phyloP scores from a whole-genome alignment of 2,329 filamentous ascomycete species.

The Calonectria pseudoturangicola region DNA sequence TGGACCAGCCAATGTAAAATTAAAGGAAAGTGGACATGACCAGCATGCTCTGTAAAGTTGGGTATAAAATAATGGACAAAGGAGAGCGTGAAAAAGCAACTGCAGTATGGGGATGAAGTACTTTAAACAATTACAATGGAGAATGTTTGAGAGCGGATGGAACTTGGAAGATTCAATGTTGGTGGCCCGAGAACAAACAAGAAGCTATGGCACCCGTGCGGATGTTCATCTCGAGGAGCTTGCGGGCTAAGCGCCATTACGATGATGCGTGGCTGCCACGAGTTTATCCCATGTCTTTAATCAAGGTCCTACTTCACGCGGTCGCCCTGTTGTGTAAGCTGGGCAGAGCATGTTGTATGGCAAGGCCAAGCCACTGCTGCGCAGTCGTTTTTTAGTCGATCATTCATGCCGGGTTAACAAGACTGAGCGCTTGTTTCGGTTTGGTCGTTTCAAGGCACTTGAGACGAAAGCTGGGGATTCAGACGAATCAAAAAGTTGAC shows the following conservation, averaged over 20 bases:
- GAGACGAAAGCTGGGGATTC: neutral
- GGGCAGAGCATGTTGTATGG: too few species aligned
- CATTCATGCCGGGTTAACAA: neutral
- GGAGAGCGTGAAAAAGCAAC: neutral
- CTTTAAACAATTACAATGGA: neutral
- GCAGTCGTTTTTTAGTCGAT: neutral
- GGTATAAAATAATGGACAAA: constrained; percentile 4
- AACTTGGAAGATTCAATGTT: neutral
- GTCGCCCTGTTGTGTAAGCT: too few species aligned
- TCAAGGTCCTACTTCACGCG: neutral
- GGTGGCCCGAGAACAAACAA: constrained; percentile 2
- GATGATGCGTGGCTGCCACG: neutral
- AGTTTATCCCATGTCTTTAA: neutral
- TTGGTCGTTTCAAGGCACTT: neutral
- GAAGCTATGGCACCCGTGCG: constrained; percentile 18
- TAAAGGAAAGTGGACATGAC: neutral
- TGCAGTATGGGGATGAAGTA: neutral
- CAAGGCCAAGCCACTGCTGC: neutral
- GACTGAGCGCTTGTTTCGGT: neutral
- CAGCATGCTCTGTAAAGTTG: neutral
- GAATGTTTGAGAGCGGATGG: neutral
- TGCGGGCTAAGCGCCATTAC: neutral
- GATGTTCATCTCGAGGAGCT: neutral
- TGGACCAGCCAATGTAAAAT: neutral
- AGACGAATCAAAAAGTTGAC: neutral